phyloP scores from a whole-genome alignment of 176 grass and related monocot genomes.

The Dendrocalamus sinicus region DNA sequence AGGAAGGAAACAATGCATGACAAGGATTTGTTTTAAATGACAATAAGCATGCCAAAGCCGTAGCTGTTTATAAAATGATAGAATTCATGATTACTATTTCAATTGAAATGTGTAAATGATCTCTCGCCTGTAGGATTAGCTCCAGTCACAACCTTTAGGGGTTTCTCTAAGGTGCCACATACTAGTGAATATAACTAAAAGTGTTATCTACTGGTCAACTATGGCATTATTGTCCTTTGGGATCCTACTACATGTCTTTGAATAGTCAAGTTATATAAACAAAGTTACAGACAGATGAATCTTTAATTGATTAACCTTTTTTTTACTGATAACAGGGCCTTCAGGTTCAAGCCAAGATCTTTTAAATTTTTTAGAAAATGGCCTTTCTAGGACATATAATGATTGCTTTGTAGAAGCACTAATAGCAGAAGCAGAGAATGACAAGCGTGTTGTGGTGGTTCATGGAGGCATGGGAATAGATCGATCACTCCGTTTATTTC shows the following conservation, averaged over 20 bases:
- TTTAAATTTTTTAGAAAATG: constrained; percentile 43
- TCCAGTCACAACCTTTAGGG: neutral
- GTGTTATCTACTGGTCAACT: neutral
- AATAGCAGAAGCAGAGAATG: constrained; percentile 74
- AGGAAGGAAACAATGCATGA: neutral
- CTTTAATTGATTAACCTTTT: neutral
- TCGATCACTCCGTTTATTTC: constrained; percentile 64
- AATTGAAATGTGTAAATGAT: neutral
- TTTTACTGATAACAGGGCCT: constrained; percentile 37
- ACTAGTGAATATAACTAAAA: neutral
- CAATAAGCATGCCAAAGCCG: neutral
- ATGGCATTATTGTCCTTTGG: neutral
- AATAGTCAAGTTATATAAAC: neutral
- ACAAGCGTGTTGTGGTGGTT: constrained; percentile 67
- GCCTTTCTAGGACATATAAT: constrained; percentile 68
- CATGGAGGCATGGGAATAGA: constrained; percentile 75
- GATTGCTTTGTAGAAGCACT: constrained; percentile 67
- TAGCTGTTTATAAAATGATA: constrained; percentile 26
- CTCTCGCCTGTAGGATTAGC: neutral
- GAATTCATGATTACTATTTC: neutral
- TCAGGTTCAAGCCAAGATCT: constrained; percentile 40
- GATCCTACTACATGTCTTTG: constrained; percentile 9
- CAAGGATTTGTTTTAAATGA: neutral
- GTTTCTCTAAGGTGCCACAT: neutral
- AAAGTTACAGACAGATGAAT: neutral